A percentile compares a stretch with the other conserved stretches of the same genome.
phyloP scores from a whole-genome alignment of 768 basidiomycete genomes.

The Mrakia gelida region DNA sequence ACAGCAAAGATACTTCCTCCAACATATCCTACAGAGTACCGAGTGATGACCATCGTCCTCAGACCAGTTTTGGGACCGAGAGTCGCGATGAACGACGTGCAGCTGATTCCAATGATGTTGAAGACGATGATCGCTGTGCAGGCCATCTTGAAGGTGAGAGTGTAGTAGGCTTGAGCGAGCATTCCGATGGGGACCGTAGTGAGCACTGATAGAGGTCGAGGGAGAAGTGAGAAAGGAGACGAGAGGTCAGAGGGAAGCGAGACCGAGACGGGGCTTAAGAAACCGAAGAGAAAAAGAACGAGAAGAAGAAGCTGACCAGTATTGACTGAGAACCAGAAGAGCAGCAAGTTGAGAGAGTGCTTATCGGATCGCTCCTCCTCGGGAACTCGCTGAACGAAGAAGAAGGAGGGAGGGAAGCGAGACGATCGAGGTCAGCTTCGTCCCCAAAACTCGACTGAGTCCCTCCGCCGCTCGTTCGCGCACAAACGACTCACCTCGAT shows the following conservation, averaged over 20 bases:
- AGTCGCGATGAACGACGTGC: constrained; percentile 54
- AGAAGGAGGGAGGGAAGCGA: constrained; percentile 34
- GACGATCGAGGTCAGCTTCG: constrained; percentile 39
- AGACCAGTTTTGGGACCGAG: constrained; percentile 56
- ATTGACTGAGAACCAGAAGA: constrained; percentile 51
- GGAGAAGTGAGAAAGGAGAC: background rate
- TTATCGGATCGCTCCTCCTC: constrained; percentile 30
- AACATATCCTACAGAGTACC: constrained; percentile 53
- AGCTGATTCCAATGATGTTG: constrained; percentile 48
- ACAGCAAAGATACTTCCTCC: constrained; percentile 54
- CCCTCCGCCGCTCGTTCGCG: constrained; percentile 39
- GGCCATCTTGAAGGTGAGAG: constrained; percentile 52
- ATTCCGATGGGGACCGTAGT: constrained; percentile 55
- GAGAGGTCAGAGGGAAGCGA: background rate
- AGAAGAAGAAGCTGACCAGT: constrained; percentile 36
- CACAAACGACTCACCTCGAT: constrained; percentile 51
- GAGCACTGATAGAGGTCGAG: constrained; percentile 32
- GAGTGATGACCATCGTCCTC: constrained; percentile 55
- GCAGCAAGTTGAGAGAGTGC: constrained; percentile 34
- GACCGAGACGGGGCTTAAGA: background rate
- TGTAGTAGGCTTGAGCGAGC: constrained; percentile 52
- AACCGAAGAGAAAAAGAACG: constrained; percentile 29
- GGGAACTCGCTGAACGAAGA: constrained; percentile 20
- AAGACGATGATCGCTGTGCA: constrained; percentile 53
- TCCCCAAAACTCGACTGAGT: constrained; percentile 50